Evolutionary conservation across 2,329 filamentous ascomycete species (phyloP).

Genomic region (Lasiodiplodia gonubiensis): DNA sequence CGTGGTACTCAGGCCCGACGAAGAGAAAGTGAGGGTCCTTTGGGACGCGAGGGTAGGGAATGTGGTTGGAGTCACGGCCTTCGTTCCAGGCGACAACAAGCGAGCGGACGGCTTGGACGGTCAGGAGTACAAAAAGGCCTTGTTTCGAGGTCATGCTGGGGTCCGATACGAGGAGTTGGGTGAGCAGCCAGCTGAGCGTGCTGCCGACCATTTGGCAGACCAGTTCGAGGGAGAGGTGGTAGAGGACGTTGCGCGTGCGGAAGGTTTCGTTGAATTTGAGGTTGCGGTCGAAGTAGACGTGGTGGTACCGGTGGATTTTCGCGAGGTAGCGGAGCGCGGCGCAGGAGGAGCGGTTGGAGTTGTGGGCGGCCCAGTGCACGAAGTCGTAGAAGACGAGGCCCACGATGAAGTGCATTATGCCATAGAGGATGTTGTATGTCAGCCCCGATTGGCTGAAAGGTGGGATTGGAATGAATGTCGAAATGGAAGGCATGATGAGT

Average conservation of each 20-base stretch:
- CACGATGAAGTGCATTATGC: not conserved
- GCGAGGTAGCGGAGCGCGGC: not conserved
- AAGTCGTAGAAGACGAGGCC: not conserved
- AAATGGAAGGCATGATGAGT: not conserved
- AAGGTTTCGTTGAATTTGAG: not conserved
- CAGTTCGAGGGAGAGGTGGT: not conserved
- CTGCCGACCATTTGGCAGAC: not conserved
- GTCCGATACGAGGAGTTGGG: not conserved
- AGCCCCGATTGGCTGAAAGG: not conserved
- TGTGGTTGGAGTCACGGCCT: not conserved
- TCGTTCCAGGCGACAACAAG: not conserved
- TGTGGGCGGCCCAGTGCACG: not conserved
- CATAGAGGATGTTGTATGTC: not conserved
- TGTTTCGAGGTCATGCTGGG: not conserved
- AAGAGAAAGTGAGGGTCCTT: not conserved
- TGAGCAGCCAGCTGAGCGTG: not conserved
- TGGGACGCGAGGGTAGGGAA: not conserved
- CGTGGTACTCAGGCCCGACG: not conserved
- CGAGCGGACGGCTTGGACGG: not conserved
- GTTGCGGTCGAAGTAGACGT: conserved; percentile 5
- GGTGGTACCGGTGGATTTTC: not conserved
- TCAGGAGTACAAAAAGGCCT: not conserved
- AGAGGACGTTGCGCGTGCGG: not conserved
- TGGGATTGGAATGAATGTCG: not conserved
- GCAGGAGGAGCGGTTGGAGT: not conserved